Base-by-base conservation (phyloP, 768 basidiomycete genomes). In the Dacryopinax primogenitus region DNA sequence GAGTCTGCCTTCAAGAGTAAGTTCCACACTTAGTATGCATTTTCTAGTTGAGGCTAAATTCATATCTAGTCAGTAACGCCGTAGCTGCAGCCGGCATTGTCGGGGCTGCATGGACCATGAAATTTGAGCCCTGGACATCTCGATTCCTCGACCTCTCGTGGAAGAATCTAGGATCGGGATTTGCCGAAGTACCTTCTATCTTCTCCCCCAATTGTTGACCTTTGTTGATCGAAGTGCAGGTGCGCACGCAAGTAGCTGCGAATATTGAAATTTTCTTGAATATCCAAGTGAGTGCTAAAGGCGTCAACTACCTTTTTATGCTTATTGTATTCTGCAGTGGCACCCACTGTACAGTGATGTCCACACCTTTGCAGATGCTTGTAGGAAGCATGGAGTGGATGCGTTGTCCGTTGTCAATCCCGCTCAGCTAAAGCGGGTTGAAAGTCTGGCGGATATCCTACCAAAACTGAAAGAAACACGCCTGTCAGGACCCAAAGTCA, bases 1-100 rank as follows among this genome's bases (percentile, higher is more conserved):
- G 88, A 90, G 68, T 95, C 91, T 32, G 89, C 90, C 1, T 96
- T 96, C 73, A 82, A 86, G 68, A 86, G 91, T 89, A 76, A 72
- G 83, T 77, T 3, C 28, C 18, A 28, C 63, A 33, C n/a, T n/a
- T n/a, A 6, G 26, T 12, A 58, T 21, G 34, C 45, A n/a, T 32
- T 62, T 63, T 66, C 62, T 44, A 7, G 21, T 44, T 39, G 66
- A 13, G 18, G 33, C 47, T 66, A 37, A 67, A 9, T n/a, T 21
- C 21, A 35, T 30, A 18, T 37, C 26, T 70, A 92, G 91, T 90
- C 80, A 86, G 81, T 69, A 92, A 92, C 72, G 76, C 88, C 0
- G 77, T 93, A 3, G 79, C 83, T 35, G 74, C 88, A 11, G 79
- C 90, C 67, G 82, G 83, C 18, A 82, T 84, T 28, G 73, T 92